A percentile compares a stretch with the other conserved stretches of the same genome.
Evolutionary conservation across 306 rosid species (phyloP).

Genomic region (Gastrolobium bilobum): DNA sequence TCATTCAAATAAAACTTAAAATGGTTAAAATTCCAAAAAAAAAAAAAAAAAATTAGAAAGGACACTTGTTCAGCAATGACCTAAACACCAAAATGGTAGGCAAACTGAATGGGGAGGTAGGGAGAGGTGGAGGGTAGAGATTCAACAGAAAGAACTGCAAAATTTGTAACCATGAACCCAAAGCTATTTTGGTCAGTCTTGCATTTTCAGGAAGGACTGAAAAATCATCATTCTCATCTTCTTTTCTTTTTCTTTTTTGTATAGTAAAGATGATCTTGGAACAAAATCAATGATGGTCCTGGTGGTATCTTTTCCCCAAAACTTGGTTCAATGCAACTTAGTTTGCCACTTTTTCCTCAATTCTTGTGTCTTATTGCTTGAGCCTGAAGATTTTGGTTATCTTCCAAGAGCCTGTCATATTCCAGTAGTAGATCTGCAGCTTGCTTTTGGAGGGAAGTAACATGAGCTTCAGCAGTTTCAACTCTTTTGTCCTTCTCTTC

Average conservation of each 20-base stretch:
- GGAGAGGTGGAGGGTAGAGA: neutral
- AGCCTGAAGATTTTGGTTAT: conserved; percentile 75
- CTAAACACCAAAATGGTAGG: neutral
- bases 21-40: neutral
- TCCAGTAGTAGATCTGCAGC: conserved; percentile 75
- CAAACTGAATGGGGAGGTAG: neutral
- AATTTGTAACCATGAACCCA: neutral
- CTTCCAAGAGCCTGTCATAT: conserved; percentile 71
- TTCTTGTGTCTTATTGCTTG: conserved; percentile 51
- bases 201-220: conserved; percentile 23
- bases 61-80: neutral
- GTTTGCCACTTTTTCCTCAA: conserved; percentile 31
- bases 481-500: conserved; percentile 64
- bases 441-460: conserved; percentile 67
- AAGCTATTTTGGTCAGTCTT: conserved; percentile 8
- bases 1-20: too few species aligned
- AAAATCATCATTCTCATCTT: neutral
- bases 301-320: conserved; percentile 40
- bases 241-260: neutral
- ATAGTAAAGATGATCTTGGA: conserved; percentile 16
- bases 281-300: conserved; percentile 22
- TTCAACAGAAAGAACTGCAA: conserved; percentile 18
- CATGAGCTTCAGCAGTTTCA: conserved; percentile 69
- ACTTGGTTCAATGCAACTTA: conserved; percentile 22
- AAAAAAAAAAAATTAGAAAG: too few species aligned